phyloP scores from a whole-genome alignment of 345 rosid species.

The Citrus unshiu region DNA sequence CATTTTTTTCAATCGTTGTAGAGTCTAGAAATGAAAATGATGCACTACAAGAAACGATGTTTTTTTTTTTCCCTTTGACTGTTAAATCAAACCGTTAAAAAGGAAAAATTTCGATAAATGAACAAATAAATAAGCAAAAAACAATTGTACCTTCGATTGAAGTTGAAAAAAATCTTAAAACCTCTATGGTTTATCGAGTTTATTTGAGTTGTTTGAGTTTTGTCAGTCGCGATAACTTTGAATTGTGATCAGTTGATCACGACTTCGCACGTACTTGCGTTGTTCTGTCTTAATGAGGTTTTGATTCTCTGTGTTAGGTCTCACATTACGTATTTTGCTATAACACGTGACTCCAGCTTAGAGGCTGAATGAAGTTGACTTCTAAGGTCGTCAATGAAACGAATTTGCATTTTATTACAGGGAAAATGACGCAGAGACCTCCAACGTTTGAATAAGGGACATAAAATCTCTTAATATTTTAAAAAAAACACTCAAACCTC shows the following conservation, averaged over 20 bases:
- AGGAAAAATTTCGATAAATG: background rate
- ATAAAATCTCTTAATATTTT: no score
- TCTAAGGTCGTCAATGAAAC: no score
- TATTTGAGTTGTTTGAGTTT: background rate
- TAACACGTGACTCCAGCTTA: background rate
- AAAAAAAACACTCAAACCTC: no score
- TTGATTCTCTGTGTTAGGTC: background rate
- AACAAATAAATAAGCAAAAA: background rate
- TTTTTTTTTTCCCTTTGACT: background rate
- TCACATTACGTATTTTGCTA: background rate
- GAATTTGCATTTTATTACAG: no score
- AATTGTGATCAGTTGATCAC: background rate
- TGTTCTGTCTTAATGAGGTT: background rate
- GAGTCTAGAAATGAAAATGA: background rate
- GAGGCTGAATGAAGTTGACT: background rate
- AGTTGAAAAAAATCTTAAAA: conserved; percentile 3
- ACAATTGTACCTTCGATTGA: background rate
- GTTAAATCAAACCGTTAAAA: background rate
- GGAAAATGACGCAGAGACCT: no score
- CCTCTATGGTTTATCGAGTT: background rate
- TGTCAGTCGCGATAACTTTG: background rate
- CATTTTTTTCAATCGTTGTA: background rate
- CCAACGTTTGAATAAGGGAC: no score
- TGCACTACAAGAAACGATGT: background rate
- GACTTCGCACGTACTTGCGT: background rate